phyloP scores from a whole-genome alignment of 305 asterid species.

The Galium porrigens region DNA sequence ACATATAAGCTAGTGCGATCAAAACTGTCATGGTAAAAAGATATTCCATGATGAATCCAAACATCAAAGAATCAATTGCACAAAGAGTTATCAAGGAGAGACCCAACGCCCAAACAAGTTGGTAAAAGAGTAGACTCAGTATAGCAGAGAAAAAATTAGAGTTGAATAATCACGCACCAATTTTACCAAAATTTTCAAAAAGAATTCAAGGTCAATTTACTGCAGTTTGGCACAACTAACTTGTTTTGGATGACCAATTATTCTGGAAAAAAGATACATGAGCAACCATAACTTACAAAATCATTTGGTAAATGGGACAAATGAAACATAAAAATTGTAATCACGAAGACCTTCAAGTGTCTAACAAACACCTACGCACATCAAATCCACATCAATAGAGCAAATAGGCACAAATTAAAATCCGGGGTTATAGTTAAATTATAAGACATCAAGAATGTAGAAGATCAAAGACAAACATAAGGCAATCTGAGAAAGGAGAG shows the following conservation, averaged over 20 bases:
- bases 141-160: neutral
- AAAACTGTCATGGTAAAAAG: conserved; percentile 3
- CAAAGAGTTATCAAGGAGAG: neutral
- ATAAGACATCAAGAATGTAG: neutral
- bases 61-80: neutral
- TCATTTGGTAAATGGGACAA: neutral
- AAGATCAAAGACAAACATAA: neutral
- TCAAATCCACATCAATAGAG: neutral
- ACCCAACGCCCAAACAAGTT: neutral
- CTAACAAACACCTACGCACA: neutral
- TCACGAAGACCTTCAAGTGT: neutral
- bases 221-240: neutral
- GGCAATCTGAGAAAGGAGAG: neutral
- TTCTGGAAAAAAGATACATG: neutral
- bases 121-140: neutral
- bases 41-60: neutral
- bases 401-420: neutral
- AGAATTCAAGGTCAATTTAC: neutral
- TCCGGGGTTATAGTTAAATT: neutral
- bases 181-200: neutral
- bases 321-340: neutral
- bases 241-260: neutral
- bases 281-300: neutral
- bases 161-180: neutral
- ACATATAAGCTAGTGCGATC: neutral